Conservation (phyloP, 768 basidiomycete genomes). For the Tylopilus balloui region DNA sequence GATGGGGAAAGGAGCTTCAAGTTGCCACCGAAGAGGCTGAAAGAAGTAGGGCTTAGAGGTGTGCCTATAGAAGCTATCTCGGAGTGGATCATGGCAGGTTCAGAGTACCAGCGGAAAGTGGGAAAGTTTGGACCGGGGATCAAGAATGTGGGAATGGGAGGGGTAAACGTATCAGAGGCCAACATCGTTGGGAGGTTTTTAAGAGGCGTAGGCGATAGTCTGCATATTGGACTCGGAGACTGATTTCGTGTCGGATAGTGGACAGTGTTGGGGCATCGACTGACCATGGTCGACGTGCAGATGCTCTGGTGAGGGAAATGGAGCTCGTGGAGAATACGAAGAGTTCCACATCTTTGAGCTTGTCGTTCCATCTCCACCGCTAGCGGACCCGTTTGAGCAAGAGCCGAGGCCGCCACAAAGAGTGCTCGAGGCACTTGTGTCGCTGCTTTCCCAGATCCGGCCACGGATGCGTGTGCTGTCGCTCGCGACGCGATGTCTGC, state of each 20-base stretch:
- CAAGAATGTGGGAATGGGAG: conserved; percentile 26
- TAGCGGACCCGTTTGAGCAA: conserved; percentile 19
- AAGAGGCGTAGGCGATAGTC: conserved; percentile 15
- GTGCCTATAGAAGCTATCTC: conserved; percentile 23
- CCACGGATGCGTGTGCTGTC: conserved; percentile 31
- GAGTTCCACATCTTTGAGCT: conserved; percentile 33
- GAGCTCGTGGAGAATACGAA: conserved; percentile 22
- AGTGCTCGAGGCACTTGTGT: conserved; percentile 23
- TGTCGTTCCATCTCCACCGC: conserved; percentile 30
- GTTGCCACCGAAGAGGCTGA: conserved; percentile 19
- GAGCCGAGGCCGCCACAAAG: conserved; percentile 5
- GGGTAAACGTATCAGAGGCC: conserved; percentile 25
- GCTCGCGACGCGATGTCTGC: conserved; percentile 25
- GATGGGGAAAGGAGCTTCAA: conserved; percentile 10
- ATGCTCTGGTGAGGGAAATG: conserved; percentile 25
- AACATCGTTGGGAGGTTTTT: conserved; percentile 26
- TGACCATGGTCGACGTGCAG: conserved; percentile 14
- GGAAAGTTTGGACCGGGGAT: conserved; percentile 12
- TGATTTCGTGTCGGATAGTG: conserved; percentile 19
- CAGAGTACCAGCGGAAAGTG: conserved; percentile 10
- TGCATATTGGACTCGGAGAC: conserved; percentile 29
- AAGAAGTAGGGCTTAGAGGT: conserved; percentile 26
- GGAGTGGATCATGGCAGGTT: conserved; percentile 26
- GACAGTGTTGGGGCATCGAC: not conserved
- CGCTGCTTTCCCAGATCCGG: conserved; percentile 23